Base-by-base conservation (phyloP, 768 basidiomycete species). In the Nevesoporus exiguus region DNA sequence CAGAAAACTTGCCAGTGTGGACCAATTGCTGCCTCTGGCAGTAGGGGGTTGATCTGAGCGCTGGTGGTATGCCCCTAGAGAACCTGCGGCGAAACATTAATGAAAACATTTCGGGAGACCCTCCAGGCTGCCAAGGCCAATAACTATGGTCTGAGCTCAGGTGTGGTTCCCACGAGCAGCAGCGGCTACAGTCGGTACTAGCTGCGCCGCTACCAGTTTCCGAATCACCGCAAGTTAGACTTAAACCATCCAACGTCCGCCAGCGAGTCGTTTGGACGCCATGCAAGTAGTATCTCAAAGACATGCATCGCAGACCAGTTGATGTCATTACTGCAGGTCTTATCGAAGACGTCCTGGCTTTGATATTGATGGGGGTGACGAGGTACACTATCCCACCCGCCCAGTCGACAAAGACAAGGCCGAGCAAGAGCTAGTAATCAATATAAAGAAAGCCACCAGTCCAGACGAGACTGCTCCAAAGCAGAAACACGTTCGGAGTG, bases 381-480 rank as follows among this genome's bases (percentile, higher is more conserved):
- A 81, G 29, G 81, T 91, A 55, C 93, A 97, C 71, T 93, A 93
- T 72, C 96, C 96, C 27, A 98, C 96, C 29, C 83, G 96, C 54
- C 96, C 96, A 25, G 97, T 99, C 24, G 96, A 98, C 76, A 98
- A 92, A 77, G 97, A 98, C 67, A 97, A 94, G 77, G 94, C 93
- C 43, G 97, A 99, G 70, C 81, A 86, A 51, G 97, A 98, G 71
- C 83, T 99, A 17, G 85, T 86, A 17, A 79, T 95, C 31, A 94
- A 96, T 67, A 95, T 99, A 72, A 99, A 99, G 81, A 99, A 99
- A 71, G 97, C 97, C 4, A 98, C 95, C 7, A 93, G 83, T 66
- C 77, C 93, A 39, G 97, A 99, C 47, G 97, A 98, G 76, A 83
- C 85, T 27, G 96, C 97, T 5, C 97, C 97, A 8, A 99, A 99